Evolutionary conservation across 2,329 filamentous ascomycete genomes (phyloP).

Genomic region (Colletotrichum phormii): DNA sequence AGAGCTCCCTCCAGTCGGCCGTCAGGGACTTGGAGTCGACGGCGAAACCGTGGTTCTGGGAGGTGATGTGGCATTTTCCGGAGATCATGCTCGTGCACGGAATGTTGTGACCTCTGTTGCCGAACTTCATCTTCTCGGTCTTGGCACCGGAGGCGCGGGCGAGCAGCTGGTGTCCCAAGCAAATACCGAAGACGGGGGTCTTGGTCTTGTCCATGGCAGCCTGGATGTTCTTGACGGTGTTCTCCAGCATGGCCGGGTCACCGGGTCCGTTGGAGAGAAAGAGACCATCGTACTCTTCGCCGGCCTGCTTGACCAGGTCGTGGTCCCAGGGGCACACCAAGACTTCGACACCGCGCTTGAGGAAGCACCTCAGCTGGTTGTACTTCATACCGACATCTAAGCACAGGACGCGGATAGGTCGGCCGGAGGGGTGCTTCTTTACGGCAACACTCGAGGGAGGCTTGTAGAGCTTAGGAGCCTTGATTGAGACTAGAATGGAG

Average conservation of each 20-base stretch:
- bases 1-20: conserved; percentile 89
- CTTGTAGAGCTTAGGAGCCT: conserved; percentile 85
- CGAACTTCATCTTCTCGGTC: conserved; percentile 98
- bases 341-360: conserved; percentile 92
- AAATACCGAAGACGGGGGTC: conserved; percentile 95
- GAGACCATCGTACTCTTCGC: conserved; percentile 91
- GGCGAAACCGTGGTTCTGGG: conserved; percentile 97
- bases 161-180: conserved; percentile 92
- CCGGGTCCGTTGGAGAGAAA: conserved; percentile 99
- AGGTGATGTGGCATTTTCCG: conserved; percentile 98
- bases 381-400: conserved; percentile 98
- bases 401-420: conserved; percentile 87
- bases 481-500: conserved; percentile 80
- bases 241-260: conserved; percentile 87
- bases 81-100: conserved; percentile 96
- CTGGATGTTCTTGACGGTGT: conserved; percentile 83
- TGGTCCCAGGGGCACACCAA: conserved; percentile 97
- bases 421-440: conserved; percentile 88
- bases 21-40: conserved; percentile 85
- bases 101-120: conserved; percentile 98
- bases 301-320: conserved; percentile 81
- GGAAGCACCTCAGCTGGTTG: conserved; percentile 94
- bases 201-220: conserved; percentile 81
- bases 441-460: conserved; percentile 74
- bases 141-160: conserved; percentile 87